These are phyloP conservation scores for Beauveria asiatica DNA, from an alignment of 2,329 filamentous ascomycete genomes.

Conservation along the genomic window DNA sequence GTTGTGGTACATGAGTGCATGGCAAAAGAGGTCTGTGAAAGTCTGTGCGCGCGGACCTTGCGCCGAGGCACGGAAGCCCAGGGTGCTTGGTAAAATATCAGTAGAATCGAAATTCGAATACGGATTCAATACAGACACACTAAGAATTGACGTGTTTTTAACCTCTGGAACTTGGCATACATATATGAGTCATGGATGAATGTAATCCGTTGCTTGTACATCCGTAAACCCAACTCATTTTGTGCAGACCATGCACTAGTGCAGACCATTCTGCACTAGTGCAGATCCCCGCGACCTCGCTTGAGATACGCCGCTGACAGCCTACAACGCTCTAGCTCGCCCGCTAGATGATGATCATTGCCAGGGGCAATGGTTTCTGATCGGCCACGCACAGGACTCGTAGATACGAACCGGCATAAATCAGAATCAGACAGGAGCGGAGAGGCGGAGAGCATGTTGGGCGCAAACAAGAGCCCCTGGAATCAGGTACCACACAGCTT, in stretches of 20 bases:
- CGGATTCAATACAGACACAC: not conserved
- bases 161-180: too few relatives aligned
- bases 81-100: not conserved
- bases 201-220: too few relatives aligned
- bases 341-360: constrained; percentile 2
- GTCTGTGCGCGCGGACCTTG: constrained; percentile 5
- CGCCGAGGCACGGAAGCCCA: not conserved
- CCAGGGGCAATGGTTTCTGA: not conserved
- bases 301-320: too few relatives aligned
- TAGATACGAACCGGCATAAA: not conserved
- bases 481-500: not conserved
- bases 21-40: not conserved
- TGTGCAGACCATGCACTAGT: not conserved
- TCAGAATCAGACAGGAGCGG: too few relatives aligned
- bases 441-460: not conserved
- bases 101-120: not conserved
- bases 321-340: not conserved
- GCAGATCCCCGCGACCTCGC: not conserved
- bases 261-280: not conserved
- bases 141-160: not conserved
- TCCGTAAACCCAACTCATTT: not conserved
- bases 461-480: not conserved
- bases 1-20: too few relatives aligned
- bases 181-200: too few relatives aligned
- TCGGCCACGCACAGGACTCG: not conserved